Percentiles rank a stretch among this genome's conserved stretches.
These are phyloP conservation scores for Cupressus sempervirens DNA, from an alignment of 75 land plant genomes.

Conservation along the genomic window DNA sequence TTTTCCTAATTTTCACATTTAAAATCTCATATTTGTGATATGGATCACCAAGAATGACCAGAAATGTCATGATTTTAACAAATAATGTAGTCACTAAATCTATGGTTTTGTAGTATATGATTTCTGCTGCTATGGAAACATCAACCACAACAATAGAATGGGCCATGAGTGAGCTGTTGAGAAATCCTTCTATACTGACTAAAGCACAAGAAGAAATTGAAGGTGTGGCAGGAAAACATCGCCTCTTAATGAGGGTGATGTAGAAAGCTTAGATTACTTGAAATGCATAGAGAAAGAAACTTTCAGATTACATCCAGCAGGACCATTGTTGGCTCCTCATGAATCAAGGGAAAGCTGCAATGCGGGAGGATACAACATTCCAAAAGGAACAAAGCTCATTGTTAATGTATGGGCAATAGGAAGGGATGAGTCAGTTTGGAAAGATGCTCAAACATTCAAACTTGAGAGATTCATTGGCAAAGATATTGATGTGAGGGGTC, in stretches of 20 bases:
- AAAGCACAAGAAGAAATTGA: slow-evolving; percentile 28
- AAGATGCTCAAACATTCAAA: slow-evolving; percentile 19
- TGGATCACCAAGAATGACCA: not conserved
- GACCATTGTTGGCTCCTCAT: slow-evolving; percentile 24
- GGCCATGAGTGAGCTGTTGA: slow-evolving; percentile 33
- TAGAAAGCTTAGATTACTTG: slow-evolving; percentile 20
- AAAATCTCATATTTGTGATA: no score
- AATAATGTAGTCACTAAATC: not conserved
- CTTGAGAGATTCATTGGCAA: slow-evolving; percentile 32
- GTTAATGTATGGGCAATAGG: no score
- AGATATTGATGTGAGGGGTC: slow-evolving; percentile 22
- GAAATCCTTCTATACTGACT: slow-evolving; percentile 23
- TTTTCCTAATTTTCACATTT: no score
- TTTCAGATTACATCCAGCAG: slow-evolving; percentile 36
- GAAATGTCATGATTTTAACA: not conserved
- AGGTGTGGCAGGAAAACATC: slow-evolving; percentile 10
- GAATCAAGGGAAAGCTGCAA: slow-evolving; percentile 15
- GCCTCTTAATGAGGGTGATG: slow-evolving; percentile 27
- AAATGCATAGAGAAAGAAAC: slow-evolving; percentile 37
- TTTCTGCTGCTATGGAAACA: not conserved
- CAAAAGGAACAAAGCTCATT: slow-evolving; percentile 16
- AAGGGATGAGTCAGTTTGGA: slow-evolving; percentile 26
- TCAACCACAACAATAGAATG: not conserved
- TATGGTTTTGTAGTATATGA: not conserved
- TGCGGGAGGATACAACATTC: slow-evolving; percentile 29